Evolutionary conservation across 495 filamentous ascomycete species (phyloP), one percentile per base, ranked within the genome.

Genomic region (Chaetomidium leptoderma): DNA sequence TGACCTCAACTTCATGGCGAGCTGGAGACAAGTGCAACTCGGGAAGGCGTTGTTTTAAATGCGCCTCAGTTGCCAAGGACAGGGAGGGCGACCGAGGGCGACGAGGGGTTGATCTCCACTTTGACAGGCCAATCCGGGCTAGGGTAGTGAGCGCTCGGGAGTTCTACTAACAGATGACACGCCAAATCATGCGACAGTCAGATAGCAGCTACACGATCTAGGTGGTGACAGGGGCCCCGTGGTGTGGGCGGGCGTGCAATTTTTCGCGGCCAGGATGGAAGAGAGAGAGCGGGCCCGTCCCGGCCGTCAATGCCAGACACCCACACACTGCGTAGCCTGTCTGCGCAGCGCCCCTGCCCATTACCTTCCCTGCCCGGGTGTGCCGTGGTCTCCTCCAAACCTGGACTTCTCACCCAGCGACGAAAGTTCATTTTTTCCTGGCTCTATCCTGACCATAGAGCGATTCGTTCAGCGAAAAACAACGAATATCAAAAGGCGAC

Each of bases 351-450:
- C 57, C 48, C 59, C 60, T 57, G 59, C 59, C 53, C 56, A 51
- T 61, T 61, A 51, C 56, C 58, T 35, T 19, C 19, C 51, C 27
- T 35, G 17, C 61, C 64, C 61, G 55, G 37, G 30, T n/a, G 61
- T 55, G 58, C 48, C 56, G 53, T 61, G 48, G 23, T 43, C 60
- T 62, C 60, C 66, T 67, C 63, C 68, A 48, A 55, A 36, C 54
- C 54, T 51, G 52, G 30, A 7, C 40, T 53, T 30, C 57, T 67
- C 64, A n/a, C n/a, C n/a, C n/a, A 64, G 62, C 62, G 49, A 67
- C 66, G 58, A 45, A 55, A 60, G 57, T 60, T 58, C 40, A 43
- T 42, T 53, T 71, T 68, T 63, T 60, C 50, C 58, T 55, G 62
- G 32, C 53, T 64, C 57, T 62, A 44, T 66, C 66, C 57, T 51